These are phyloP conservation scores for Suillus lakei DNA, from an alignment of 768 basidiomycete genomes.

Conservation along the genomic window DNA sequence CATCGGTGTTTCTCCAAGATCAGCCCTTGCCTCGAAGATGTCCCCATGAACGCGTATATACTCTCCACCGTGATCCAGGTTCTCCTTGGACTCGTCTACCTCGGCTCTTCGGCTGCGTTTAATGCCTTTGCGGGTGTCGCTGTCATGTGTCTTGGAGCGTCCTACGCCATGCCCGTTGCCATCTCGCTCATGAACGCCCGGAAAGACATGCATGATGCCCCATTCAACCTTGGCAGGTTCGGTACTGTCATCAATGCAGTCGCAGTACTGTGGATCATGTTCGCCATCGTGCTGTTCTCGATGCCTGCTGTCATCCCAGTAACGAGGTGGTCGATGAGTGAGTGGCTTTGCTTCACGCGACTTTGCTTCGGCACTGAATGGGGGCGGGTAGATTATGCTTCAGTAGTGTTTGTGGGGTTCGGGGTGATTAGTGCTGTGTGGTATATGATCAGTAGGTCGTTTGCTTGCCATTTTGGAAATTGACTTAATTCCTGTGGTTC, in stretches of 20 bases:
- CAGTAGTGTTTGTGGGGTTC: conserved; percentile 70
- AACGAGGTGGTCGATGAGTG: conserved; percentile 53
- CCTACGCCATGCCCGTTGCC: conserved; percentile 65
- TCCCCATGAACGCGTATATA: conserved; percentile 64
- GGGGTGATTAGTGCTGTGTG: conserved; percentile 59
- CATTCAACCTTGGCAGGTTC: conserved; percentile 51
- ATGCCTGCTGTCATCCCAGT: conserved; percentile 70
- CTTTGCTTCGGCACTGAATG: background rate
- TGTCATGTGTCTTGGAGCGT: conserved; percentile 68
- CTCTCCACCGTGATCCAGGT: conserved; percentile 63
- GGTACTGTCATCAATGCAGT: conserved; percentile 53
- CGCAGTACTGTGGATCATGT: conserved; percentile 62
- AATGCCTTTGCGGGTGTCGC: conserved; percentile 72
- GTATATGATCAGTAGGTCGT: conserved; percentile 59
- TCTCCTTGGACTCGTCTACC: conserved; percentile 64
- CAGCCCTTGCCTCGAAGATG: conserved; percentile 43
- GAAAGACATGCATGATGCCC: conserved; percentile 50
- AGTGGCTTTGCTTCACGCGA: conserved; percentile 15
- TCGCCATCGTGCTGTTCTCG: conserved; percentile 68
- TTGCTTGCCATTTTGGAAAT: background rate
- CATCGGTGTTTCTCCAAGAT: conserved; percentile 53
- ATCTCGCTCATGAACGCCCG: conserved; percentile 54
- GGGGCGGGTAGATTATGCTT: conserved; percentile 58
- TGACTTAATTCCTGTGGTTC: background rate
- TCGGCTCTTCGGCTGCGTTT: conserved; percentile 66